These are phyloP conservation scores for Suillus placidus DNA, from an alignment of 768 basidiomycete genomes.

Conservation along the genomic window DNA sequence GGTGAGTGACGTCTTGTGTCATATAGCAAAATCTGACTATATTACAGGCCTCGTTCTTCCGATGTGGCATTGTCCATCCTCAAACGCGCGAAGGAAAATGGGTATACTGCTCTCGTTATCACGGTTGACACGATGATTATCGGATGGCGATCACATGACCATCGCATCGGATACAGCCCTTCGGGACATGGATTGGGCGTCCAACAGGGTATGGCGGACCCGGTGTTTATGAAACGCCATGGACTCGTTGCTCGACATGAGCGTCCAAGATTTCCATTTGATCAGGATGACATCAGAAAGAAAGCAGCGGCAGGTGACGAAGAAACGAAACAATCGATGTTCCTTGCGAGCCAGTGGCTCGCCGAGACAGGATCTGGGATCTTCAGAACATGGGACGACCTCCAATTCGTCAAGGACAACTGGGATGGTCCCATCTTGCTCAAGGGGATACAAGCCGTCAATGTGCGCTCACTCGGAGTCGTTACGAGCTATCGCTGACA, in stretches of 20 bases:
- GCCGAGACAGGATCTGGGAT: slow-evolving; percentile 41
- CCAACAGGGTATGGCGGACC: slow-evolving; percentile 47
- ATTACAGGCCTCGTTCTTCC: slow-evolving; percentile 39
- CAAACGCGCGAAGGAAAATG: slow-evolving; percentile 42
- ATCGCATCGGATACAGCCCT: slow-evolving; percentile 43
- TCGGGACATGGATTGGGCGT: slow-evolving; percentile 39
- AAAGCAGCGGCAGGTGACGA: slow-evolving; percentile 34
- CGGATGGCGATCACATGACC: slow-evolving; percentile 49
- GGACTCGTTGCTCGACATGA: slow-evolving; percentile 33
- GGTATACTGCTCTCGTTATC: slow-evolving; percentile 47
- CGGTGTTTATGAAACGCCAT: slow-evolving; percentile 46
- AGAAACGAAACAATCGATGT: slow-evolving; percentile 26
- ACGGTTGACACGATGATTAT: slow-evolving; percentile 47
- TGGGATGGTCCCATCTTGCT: slow-evolving; percentile 54
- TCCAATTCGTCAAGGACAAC: slow-evolving; percentile 44
- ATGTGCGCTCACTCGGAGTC: slow-evolving; percentile 10
- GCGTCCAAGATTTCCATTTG: slow-evolving; percentile 39
- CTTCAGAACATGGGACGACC: slow-evolving; percentile 49
- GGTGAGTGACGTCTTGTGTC: slow-evolving; percentile 25
- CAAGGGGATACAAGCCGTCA: slow-evolving; percentile 44
- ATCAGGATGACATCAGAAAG: slow-evolving; percentile 30
- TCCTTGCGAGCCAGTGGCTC: slow-evolving; percentile 43
- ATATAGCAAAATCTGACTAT: not conserved
- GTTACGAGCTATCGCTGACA: not conserved
- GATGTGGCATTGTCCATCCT: slow-evolving; percentile 45